Percentiles rank a stretch among this genome's conserved stretches.
Conservation (phyloP, 345 rosid species). For the Murraya paniculata region DNA sequence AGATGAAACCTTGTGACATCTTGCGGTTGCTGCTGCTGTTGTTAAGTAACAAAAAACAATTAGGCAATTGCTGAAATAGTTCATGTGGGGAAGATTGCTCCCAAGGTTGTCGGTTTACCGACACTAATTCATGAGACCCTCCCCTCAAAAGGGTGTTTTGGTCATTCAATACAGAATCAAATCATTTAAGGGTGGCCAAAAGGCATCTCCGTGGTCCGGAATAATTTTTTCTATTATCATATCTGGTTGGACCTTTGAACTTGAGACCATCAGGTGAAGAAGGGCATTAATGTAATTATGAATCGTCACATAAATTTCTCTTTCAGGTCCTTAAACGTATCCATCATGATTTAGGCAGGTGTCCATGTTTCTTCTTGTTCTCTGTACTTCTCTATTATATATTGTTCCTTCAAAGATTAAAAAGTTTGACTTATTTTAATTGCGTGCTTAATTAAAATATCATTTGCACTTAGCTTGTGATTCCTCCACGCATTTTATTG, state of each 20-base stretch:
- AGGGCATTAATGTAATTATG: background rate
- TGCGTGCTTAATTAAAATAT: background rate
- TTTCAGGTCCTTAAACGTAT: background rate
- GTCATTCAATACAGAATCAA: conserved; percentile 8
- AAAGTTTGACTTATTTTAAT: background rate
- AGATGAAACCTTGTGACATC: conserved; percentile 18
- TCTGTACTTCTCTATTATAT: background rate
- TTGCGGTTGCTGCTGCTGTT: conserved; percentile 24
- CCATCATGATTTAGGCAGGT: conserved; percentile 2
- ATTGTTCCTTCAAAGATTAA: background rate
- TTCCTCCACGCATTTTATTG: background rate
- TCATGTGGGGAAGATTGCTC: conserved; percentile 32
- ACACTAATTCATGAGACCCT: conserved; percentile 21
- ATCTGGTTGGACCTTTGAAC: conserved; percentile 4
- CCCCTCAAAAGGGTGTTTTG: background rate
- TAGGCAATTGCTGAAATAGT: conserved; percentile 7
- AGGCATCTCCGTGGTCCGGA: conserved; percentile 18
- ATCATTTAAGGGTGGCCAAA: background rate
- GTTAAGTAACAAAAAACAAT: background rate
- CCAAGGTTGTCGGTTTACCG: conserved; percentile 28
- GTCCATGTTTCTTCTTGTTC: background rate
- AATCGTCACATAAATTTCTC: background rate
- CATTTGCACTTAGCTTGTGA: background rate
- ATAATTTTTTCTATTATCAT: conserved; percentile 11
- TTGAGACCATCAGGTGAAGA: background rate